These are phyloP conservation scores for Escovopsis sp. DNA, from an alignment of 2,329 filamentous ascomycete species.

Conservation along the genomic window DNA sequence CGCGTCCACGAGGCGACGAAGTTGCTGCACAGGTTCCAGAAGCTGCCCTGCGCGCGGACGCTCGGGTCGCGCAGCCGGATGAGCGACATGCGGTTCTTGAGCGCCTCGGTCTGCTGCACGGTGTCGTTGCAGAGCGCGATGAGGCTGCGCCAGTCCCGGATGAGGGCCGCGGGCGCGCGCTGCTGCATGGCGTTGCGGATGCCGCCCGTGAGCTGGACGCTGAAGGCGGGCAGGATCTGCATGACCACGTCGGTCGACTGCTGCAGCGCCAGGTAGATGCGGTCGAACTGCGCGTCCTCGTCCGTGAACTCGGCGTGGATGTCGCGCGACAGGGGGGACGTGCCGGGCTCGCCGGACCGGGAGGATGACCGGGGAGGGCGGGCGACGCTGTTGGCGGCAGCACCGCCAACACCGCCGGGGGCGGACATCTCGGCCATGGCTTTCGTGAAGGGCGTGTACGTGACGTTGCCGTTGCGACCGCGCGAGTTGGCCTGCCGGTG, in stretches of 20 bases:
- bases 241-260: slow-evolving; percentile 59
- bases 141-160: slow-evolving; percentile 53
- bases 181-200: slow-evolving; percentile 48
- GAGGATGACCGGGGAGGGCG: slow-evolving; percentile 50
- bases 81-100: slow-evolving; percentile 56
- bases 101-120: slow-evolving; percentile 55
- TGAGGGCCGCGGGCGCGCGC: slow-evolving; percentile 41
- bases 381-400: slow-evolving; percentile 31
- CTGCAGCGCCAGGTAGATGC: slow-evolving; percentile 62
- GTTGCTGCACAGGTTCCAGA: slow-evolving; percentile 58
- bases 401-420: slow-evolving; percentile 28
- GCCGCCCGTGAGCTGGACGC: slow-evolving; percentile 47
- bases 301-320: slow-evolving; percentile 49
- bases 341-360: slow-evolving; percentile 69
- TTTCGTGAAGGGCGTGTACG: slow-evolving; percentile 37
- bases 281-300: slow-evolving; percentile 70
- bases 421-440: slow-evolving; percentile 34
- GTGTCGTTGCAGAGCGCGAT: slow-evolving; percentile 56
- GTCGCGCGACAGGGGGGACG: slow-evolving; percentile 31
- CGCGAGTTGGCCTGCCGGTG: slow-evolving; percentile 26
- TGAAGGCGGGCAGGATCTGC: slow-evolving; percentile 54
- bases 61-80: slow-evolving; percentile 79
- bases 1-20: slow-evolving; percentile 58
- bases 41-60: slow-evolving; percentile 45
- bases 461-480: slow-evolving; percentile 21